A percentile compares a stretch with the other conserved stretches of the same genome.
Evolutionary conservation across 2,329 filamentous ascomycete species (phyloP).

Genomic region (Paracamarosporium sp.): DNA sequence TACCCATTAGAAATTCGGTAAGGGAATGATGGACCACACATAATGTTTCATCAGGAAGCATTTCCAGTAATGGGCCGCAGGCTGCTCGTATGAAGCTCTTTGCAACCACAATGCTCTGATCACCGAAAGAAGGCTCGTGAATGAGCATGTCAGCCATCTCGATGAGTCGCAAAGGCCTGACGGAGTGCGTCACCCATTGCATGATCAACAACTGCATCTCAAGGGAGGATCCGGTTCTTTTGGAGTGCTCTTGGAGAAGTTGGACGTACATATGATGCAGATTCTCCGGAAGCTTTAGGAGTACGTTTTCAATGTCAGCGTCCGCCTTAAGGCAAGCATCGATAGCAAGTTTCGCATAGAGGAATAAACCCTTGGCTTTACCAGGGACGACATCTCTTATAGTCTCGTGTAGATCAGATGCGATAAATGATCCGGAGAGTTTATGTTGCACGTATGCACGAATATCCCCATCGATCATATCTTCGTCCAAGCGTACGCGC

Average conservation of each 20-base stretch:
- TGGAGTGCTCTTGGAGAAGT: constrained; percentile 47
- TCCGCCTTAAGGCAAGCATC: constrained; percentile 40
- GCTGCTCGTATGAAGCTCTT: constrained; percentile 46
- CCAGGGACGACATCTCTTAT: constrained; percentile 42
- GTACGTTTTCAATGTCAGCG: constrained; percentile 27
- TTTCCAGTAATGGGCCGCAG: constrained; percentile 53
- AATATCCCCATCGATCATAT: constrained; percentile 51
- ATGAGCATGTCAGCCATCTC: constrained; percentile 48
- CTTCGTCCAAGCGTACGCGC: constrained; percentile 47
- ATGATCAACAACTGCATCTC: constrained; percentile 49
- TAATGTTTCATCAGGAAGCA: constrained; percentile 55
- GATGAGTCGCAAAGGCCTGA: constrained; percentile 51
- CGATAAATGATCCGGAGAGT: constrained; percentile 21
- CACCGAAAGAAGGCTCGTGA: constrained; percentile 14
- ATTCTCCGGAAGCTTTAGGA: constrained; percentile 44
- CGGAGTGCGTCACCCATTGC: constrained; percentile 51
- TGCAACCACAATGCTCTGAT: constrained; percentile 12
- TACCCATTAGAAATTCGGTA: constrained; percentile 51
- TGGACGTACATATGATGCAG: constrained; percentile 51
- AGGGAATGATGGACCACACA: constrained; percentile 58
- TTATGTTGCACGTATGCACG: constrained; percentile 41
- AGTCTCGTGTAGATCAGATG: neutral
- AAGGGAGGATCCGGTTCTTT: constrained; percentile 34
- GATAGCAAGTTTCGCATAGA: constrained; percentile 54
- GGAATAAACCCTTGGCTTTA: constrained; percentile 52